Percentiles rank a stretch among this genome's conserved stretches.
These are phyloP conservation scores for Reutealis trisperma DNA, from an alignment of 345 rosid genomes.

Conservation along the genomic window DNA sequence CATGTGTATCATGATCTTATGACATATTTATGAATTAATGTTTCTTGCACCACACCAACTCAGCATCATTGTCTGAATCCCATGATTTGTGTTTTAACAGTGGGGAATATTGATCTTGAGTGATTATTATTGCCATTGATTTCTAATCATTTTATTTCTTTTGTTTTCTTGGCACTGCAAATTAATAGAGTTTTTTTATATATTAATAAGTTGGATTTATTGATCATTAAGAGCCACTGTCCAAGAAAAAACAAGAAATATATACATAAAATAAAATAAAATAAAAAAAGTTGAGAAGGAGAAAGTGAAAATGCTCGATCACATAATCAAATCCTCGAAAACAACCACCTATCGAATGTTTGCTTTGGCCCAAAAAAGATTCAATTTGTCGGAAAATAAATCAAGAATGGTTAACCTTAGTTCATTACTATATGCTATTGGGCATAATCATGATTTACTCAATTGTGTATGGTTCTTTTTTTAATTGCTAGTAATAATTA, in stretches of 20 bases:
- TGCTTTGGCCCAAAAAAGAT: slow-evolving; percentile 29
- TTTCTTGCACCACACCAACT: slow-evolving; percentile 61
- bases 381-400: slow-evolving; percentile 41
- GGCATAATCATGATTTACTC: slow-evolving; percentile 34
- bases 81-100: slow-evolving; percentile 55
- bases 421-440: neutral
- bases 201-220: slow-evolving; percentile 14
- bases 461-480: neutral
- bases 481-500: neutral
- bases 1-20: slow-evolving; percentile 25
- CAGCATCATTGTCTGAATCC: slow-evolving; percentile 49
- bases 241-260: slow-evolving; percentile 19
- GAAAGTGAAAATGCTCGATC: slow-evolving; percentile 16
- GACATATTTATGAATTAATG: slow-evolving; percentile 51
- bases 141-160: slow-evolving; percentile 45
- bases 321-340: slow-evolving; percentile 29
- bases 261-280: neutral
- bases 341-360: slow-evolving; percentile 16
- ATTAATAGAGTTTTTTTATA: neutral
- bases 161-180: slow-evolving; percentile 1
- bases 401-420: slow-evolving; percentile 24
- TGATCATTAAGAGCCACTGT: slow-evolving; percentile 28
- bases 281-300: neutral
- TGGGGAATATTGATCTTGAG: slow-evolving; percentile 18
- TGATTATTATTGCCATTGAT: slow-evolving; percentile 48